phyloP scores from a whole-genome alignment of 1,284 basidiomycete species.

The Thecaphora frezii region DNA sequence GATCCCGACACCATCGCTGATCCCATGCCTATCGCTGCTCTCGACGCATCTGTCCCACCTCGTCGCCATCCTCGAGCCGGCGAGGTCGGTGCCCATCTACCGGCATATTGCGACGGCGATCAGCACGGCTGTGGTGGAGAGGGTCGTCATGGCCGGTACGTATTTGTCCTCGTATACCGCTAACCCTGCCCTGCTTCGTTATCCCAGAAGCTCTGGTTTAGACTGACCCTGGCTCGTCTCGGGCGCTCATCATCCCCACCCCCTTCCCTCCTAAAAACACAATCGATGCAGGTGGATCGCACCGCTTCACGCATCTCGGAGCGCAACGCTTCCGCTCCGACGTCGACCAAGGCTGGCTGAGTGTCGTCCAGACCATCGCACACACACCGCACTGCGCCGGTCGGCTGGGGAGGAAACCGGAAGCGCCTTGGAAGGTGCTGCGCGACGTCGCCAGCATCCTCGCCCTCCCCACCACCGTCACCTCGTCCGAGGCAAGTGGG shows the following conservation, averaged over 20 bases:
- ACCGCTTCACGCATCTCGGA: constrained; percentile 16
- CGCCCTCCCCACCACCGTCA: constrained; percentile 6
- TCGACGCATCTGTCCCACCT: constrained; percentile 44
- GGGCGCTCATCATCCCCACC: too few relatives aligned
- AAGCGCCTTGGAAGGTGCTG: constrained; percentile 28
- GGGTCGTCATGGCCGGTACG: constrained; percentile 44
- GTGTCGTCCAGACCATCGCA: constrained; percentile 27
- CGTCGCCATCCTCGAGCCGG: constrained; percentile 30
- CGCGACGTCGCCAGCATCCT: constrained; percentile 16
- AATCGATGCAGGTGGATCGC: constrained; percentile 10
- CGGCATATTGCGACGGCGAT: constrained; percentile 27
- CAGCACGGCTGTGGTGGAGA: constrained; percentile 35
- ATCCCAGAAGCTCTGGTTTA: too few relatives aligned
- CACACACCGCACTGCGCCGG: constrained; percentile 1
- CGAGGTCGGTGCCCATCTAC: constrained; percentile 38
- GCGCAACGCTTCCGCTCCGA: constrained; percentile 30
- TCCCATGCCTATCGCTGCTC: constrained; percentile 44
- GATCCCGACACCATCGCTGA: constrained; percentile 39
- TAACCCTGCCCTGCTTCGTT: too few relatives aligned
- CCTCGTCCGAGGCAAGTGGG: neutral
- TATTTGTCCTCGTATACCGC: neutral
- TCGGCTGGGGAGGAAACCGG: constrained; percentile 39
- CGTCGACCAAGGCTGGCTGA: constrained; percentile 45
- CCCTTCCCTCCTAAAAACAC: neutral
- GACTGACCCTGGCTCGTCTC: neutral